Conservation (phyloP, 495 filamentous ascomycete genomes). For the Aspergillus kassunensis region DNA sequence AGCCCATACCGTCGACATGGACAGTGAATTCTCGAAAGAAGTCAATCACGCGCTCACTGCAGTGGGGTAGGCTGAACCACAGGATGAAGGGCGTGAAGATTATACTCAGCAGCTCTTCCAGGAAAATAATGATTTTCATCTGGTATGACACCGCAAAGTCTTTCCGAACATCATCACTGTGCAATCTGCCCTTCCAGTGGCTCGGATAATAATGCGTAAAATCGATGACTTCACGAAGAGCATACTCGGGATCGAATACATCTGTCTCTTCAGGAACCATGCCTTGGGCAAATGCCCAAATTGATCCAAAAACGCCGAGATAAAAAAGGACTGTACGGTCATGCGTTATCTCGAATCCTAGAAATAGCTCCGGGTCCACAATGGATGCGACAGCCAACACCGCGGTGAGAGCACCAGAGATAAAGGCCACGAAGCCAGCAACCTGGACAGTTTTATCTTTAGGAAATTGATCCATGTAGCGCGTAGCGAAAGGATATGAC, state of each 20-base stretch:
- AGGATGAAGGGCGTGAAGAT: slow-evolving; percentile 88
- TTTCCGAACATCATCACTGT: slow-evolving; percentile 76
- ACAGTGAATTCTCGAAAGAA: slow-evolving; percentile 98
- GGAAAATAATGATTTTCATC: slow-evolving; percentile 81
- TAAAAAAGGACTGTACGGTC: slow-evolving; percentile 84
- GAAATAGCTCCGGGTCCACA: slow-evolving; percentile 83
- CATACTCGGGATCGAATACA: slow-evolving; percentile 89
- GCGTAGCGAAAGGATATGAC: slow-evolving; percentile 88
- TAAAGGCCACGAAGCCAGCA: slow-evolving; percentile 77
- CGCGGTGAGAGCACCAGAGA: slow-evolving; percentile 78
- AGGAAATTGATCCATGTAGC: slow-evolving; percentile 93
- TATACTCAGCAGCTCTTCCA: slow-evolving; percentile 89
- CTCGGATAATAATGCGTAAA: slow-evolving; percentile 87
- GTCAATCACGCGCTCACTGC: slow-evolving; percentile 89
- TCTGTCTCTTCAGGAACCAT: slow-evolving; percentile 79
- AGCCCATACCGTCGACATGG: slow-evolving; percentile 92
- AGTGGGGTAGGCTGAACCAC: slow-evolving; percentile 81
- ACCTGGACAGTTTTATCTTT: slow-evolving; percentile 87
- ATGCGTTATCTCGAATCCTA: slow-evolving; percentile 83
- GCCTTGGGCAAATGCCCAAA: slow-evolving; percentile 77
- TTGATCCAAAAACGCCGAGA: slow-evolving; percentile 64
- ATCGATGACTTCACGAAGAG: slow-evolving; percentile 79
- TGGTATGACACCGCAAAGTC: slow-evolving; percentile 89
- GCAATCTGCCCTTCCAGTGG: slow-evolving; percentile 83
- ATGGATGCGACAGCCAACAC: slow-evolving; percentile 77